Base-by-base conservation (phyloP, 2,329 filamentous ascomycete genomes). In the Orbilia javanica region DNA sequence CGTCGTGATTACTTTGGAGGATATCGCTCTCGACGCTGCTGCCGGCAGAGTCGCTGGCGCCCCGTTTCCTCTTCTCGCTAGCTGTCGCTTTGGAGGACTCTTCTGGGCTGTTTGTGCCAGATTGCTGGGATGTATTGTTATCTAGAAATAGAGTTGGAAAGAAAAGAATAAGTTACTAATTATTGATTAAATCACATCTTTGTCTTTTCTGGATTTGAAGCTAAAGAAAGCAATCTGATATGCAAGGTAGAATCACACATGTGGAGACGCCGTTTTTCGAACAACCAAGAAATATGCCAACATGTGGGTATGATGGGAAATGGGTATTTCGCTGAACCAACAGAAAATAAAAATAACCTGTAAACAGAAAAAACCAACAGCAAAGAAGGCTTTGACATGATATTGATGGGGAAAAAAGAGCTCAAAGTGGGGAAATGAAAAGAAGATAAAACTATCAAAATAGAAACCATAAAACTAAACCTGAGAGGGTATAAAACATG, bases 131-230 rank as follows among this genome's bases (percentile, higher is more conserved):
- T 42, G 29, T 63, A 46, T 63, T 65, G 29, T 53, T 68, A 46
- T 72, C 74, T 78, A 78, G 73, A 78, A 71, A 67, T 71, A 78
- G 62, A 63, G 44, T 46, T 50, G 18, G 63, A 46, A 55, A 62
- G 62, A 57, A 53, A 78, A 42, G 15, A 68, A 74, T 78, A 42
- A 78, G 72, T 78, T 78, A 78, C 60, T 78, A 77, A 66, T 75
- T 53, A 60, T 71, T 77, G 36, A 67, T 63, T 68, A 67, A 66
- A 67, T 78, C 62, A 71, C 74, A 72, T 67, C 53, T 31, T 31
- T 31, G 6, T 7, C 4, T 31, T 31, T 15, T 7, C 4, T 25
- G 46, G 15, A 25, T 25, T 25, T 25, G 44, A 48, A 48, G 60
- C 39, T 50, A 64, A 64, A 64, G 27, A 64, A 64, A 64, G 60